Percentiles rank a stretch among this genome's conserved stretches.
These are phyloP conservation scores for Fimicolochytrium jonesii DNA, from an alignment of 192 early-diverging fungal genomes.

Conservation along the genomic window DNA sequence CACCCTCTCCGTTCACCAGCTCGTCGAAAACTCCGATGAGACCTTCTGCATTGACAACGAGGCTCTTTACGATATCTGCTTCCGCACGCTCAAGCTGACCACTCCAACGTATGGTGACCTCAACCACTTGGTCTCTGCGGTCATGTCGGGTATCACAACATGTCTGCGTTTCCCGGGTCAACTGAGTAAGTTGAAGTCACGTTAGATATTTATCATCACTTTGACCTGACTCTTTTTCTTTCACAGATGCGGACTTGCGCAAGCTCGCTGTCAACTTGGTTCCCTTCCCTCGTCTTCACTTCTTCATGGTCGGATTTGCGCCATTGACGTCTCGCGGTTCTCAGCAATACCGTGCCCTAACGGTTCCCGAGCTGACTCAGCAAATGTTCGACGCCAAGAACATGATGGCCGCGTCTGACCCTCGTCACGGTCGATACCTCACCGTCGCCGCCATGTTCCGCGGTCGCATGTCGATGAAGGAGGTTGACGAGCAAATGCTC, in stretches of 20 bases:
- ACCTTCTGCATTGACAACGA: slow-evolving; percentile 99
- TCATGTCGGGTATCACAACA: slow-evolving; percentile 95
- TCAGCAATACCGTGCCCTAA: slow-evolving; percentile 76
- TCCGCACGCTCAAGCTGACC: slow-evolving; percentile 91
- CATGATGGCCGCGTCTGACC: slow-evolving; percentile 60
- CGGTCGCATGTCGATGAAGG: slow-evolving; percentile 93
- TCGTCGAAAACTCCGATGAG: slow-evolving; percentile 98
- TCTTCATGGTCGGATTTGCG: slow-evolving; percentile 94
- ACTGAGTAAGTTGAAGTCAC: slow-evolving; percentile 74
- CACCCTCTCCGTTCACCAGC: slow-evolving; percentile 94
- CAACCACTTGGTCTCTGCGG: slow-evolving; percentile 93
- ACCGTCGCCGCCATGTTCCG: slow-evolving; percentile 95
- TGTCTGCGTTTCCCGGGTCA: slow-evolving; percentile 86
- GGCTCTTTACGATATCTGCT: slow-evolving; percentile 99
- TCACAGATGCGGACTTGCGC: slow-evolving; percentile 78
- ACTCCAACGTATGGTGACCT: slow-evolving; percentile 93
- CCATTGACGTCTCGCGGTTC: slow-evolving; percentile 77
- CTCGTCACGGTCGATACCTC: slow-evolving; percentile 90
- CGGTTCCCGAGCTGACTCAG: slow-evolving; percentile 73
- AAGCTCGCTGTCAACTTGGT: slow-evolving; percentile 94
- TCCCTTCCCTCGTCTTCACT: slow-evolving; percentile 97
- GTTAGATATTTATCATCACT: too few relatives aligned
- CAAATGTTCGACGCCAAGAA: slow-evolving; percentile 94
- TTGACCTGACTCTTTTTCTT: too few relatives aligned
- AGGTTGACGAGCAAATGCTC: slow-evolving; percentile 97